Base-by-base conservation (phyloP, 495 filamentous ascomycete species). In the Penicillium cosmopolitanum region DNA sequence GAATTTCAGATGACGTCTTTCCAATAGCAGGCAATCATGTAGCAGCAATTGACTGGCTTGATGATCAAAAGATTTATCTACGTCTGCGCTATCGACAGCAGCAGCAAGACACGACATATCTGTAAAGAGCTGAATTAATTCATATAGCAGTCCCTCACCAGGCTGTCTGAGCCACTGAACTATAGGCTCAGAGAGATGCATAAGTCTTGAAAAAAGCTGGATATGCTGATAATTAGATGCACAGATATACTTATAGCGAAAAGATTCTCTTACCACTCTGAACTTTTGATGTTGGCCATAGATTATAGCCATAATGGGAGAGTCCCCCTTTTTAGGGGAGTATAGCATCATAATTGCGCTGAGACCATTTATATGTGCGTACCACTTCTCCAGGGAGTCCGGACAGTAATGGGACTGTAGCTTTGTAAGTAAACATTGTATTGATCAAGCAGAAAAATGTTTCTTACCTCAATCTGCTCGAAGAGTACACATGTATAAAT, bases 291-390 rank as follows among this genome's bases (percentile, higher is more conserved):
- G 19, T 47, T 34, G 23, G 11, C 53, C 53, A 56, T 47, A 56
- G 3, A 56, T 56, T 9, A 42, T 25, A 43, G 42, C 15, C 7
- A 56, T 40, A 33, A 48, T 46, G 15, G 40, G 42, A 56, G 12
- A 31, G 21, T 40, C 28, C 23, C 16, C 36, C 28, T 16, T 47
- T 48, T 18, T 47, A 9, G 53, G 42, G 53, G 23, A 5, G 42
- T 56, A 56, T 40, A 33, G 28, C 35, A n/a, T n/a, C 23, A 56
- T 56, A 48, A 56, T 48, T 23, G 53, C 42, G 53, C 53, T 48
- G 9, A 56, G 53, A 16, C 53, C 53, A 35, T 56, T 42, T 48
- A 56, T 56, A 56, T 56, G 53, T 33, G 53, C 34, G 42, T 44
- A 9, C 28, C 12, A 35, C 47, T 48, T 42, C 21, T 44, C 9